Percentiles rank a stretch among this genome's conserved stretches.
Evolutionary conservation across 768 basidiomycete genomes (phyloP).

Genomic region (Pholiota conissans): DNA sequence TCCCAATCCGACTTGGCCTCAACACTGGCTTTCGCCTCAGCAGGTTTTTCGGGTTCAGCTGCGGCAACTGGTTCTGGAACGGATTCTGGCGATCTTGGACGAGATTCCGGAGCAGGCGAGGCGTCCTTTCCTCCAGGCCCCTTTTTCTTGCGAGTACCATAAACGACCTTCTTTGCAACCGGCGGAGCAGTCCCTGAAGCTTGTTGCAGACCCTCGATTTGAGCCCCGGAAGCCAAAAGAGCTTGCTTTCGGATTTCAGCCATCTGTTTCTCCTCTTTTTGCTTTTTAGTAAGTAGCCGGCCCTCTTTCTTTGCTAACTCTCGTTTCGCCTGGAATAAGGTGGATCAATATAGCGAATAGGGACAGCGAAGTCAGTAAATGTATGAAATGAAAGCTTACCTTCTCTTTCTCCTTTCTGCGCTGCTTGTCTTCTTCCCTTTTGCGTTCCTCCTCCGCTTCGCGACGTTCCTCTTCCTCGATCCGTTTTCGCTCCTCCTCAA

Average conservation of each 20-base stretch:
- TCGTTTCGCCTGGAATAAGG: slow-evolving; percentile 68
- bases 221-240: slow-evolving; percentile 83
- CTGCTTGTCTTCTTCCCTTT: slow-evolving; percentile 81
- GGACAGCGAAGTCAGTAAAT: slow-evolving; percentile 4
- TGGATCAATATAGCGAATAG: slow-evolving; percentile 9
- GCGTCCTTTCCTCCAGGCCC: slow-evolving; percentile 49
- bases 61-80: slow-evolving; percentile 28
- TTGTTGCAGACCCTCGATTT: slow-evolving; percentile 87
- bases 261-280: slow-evolving; percentile 89
- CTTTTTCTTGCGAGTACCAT: slow-evolving; percentile 84
- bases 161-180: slow-evolving; percentile 72
- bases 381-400: slow-evolving; percentile 34
- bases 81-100: slow-evolving; percentile 50
- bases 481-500: slow-evolving; percentile 76
- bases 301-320: slow-evolving; percentile 94
- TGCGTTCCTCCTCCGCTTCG: slow-evolving; percentile 73
- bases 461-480: slow-evolving; percentile 89
- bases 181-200: slow-evolving; percentile 37
- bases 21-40: slow-evolving; percentile 20
- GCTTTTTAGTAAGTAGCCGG: slow-evolving; percentile 92
- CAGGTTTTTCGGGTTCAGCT: slow-evolving; percentile 29
- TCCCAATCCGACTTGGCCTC: slow-evolving; percentile 62
- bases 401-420: slow-evolving; percentile 88
- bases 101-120: slow-evolving; percentile 55
- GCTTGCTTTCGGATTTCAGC: slow-evolving; percentile 92